Evolutionary conservation across 78 protist species (phyloP), one percentile per base, ranked within the genome.

Genomic region (Mastigamoeba balamuthi): DNA sequence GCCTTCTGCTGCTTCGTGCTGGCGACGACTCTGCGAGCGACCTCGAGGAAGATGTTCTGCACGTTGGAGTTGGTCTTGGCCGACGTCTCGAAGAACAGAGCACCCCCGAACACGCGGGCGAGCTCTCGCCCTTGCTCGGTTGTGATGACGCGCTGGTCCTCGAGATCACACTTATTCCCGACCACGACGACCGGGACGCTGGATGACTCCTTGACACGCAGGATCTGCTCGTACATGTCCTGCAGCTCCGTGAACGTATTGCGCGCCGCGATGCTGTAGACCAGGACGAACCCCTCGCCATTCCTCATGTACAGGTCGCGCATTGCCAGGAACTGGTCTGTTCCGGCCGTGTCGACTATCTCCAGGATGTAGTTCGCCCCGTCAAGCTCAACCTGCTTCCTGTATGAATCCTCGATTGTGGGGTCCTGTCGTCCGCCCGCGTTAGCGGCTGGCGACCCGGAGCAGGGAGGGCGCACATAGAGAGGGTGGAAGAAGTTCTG

Each of bases 271-370:
- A 87, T 77, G 9, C 85, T 52, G 72, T 82, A 87, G 65, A 79
- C 92, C 6, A 87, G 72, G 27, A 78, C 43, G 72, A 87, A 87
- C 17, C 92, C 92, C 4, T 81, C 77, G 30, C 92, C 92, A n/a
- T 67, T 63, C 53, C 63, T 58, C 78, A 82, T 67, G 71, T 81
- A 81, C 39, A 68, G 23, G 64, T 87, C 87, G 6, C 92, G 84
- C 75, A 87, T 72, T 36, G 87, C 81, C 0, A 76, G 44, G 64
- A 82, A 87, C 40, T 87, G 84, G 37, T 87, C 87, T 0, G 84
- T 81, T 1, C 91, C 91, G 37, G 91, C 91, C 2, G 91, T 87
- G 30, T 87, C 91, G n/a, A 81, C 63, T 8, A 87, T 87, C 65
- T 87, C 58, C 58, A 48, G 17, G 29, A 48, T 48, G 58, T 25